Evolutionary conservation across 2,329 filamentous ascomycete genomes (phyloP).

Genomic region (Cadophora malorum): DNA sequence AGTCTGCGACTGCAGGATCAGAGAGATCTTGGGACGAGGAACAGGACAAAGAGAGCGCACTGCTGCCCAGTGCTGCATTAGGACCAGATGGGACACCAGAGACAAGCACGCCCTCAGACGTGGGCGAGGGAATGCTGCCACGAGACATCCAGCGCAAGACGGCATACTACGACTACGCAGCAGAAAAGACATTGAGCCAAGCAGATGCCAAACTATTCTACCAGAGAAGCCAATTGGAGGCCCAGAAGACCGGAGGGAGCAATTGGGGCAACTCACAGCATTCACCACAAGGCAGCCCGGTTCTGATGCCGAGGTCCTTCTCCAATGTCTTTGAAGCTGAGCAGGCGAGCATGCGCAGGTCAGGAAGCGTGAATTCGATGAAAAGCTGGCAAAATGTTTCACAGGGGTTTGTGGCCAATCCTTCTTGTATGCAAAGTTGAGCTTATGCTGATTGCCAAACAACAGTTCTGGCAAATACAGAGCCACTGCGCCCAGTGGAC

Average conservation of each 20-base stretch:
- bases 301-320: conserved; percentile 38
- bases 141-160: conserved; percentile 72
- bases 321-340: conserved; percentile 39
- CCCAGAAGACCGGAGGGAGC: conserved; percentile 43
- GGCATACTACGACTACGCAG: conserved; percentile 90
- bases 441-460: background rate
- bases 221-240: conserved; percentile 77
- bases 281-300: conserved; percentile 42
- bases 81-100: conserved; percentile 37
- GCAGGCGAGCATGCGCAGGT: conserved; percentile 35
- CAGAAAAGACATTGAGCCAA: conserved; percentile 93
- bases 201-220: conserved; percentile 96
- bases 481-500: conserved; percentile 39
- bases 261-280: conserved; percentile 43
- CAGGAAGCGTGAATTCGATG: conserved; percentile 41
- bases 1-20: conserved; percentile 25
- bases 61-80: conserved; percentile 43
- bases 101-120: conserved; percentile 34
- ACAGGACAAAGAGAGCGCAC: conserved; percentile 29
- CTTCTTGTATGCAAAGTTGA: background rate
- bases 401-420: conserved; percentile 31
- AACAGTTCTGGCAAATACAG: conserved; percentile 38
- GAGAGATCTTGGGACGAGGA: conserved; percentile 34
- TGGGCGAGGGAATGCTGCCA: conserved; percentile 58
- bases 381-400: conserved; percentile 38